Evolutionary conservation across 1,284 basidiomycete species (phyloP), one percentile per base, ranked within the genome.

Genomic region (Erythrobasidium hasegawianum): DNA sequence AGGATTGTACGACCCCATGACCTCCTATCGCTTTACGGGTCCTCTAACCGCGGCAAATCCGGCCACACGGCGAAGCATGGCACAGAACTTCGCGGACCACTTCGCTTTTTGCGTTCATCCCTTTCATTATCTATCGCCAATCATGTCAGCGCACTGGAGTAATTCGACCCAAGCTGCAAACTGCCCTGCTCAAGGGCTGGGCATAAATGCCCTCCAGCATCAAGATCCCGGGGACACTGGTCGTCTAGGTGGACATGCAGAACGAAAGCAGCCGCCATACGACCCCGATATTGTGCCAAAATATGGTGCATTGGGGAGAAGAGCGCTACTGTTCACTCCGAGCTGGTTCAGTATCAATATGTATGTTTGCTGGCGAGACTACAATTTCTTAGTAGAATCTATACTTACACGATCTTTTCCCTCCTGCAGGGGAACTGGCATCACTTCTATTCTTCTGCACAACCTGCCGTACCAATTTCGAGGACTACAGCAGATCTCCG

Each of bases 381-480:
- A 41, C 40, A 41, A 41, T n/a, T 41, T 41, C 40, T 41, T 41
- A n/a, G 40, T 41, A 11, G 40, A 41, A n/a, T 41, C 40, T 41
- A 41, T 41, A 41, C n/a, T 41, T 41, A 41, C 40, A 41, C 40
- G 40, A 41, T 41, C 40, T 41, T n/a, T 41, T 41, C 40, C 40
- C 40, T 41, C 40, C 40, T 41, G 40, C 40, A 41, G 40, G 40
- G 40, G 40, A 41, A 41, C 40, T 41, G 40, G 40, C 40, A 41
- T 41, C 40, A 70, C 76, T 1, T 77, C 78, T 0, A 78, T 81
- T 45, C 69, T 82, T 2, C 74, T 81, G 1, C 74, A 80, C 69
- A 76, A 78, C 67, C 72, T 81, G 22, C 81, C 81, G 0, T 82
- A 80, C 69, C 74, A 75, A 16, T 79, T 78, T 39, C 52, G 54